phyloP scores from a whole-genome alignment of 805 yeast species.

The Yamadazyma tumulicola region DNA sequence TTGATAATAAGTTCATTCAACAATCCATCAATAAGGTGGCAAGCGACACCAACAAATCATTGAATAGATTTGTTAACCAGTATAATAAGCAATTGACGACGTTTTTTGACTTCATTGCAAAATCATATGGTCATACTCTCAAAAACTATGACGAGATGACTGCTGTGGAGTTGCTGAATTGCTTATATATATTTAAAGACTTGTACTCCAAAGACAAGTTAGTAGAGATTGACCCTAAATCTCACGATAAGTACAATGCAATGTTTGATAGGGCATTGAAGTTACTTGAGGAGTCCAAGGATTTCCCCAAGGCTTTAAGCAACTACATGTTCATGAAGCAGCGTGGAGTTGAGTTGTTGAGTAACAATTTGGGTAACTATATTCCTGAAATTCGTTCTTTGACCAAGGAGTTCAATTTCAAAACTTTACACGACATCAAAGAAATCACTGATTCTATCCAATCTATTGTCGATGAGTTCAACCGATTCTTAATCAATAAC shows the following conservation, averaged over 20 bases:
- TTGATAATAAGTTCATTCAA: conserved; percentile 6
- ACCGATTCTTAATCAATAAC: conserved; percentile 12
- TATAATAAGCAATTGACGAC: conserved; percentile 18
- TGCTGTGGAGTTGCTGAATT: conserved; percentile 22
- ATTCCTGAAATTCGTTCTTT: conserved; percentile 19
- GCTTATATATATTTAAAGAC: conserved; percentile 24
- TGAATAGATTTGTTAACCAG: conserved; percentile 16
- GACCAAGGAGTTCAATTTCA: conserved; percentile 20
- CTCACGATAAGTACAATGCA: conserved; percentile 15
- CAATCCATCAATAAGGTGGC: conserved; percentile 5
- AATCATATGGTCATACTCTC: conserved; percentile 20
- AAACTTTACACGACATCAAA: conserved; percentile 10
- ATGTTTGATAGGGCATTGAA: conserved; percentile 20
- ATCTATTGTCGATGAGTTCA: conserved; percentile 16
- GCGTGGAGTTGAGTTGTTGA: conserved; percentile 10
- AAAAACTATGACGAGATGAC: conserved; percentile 21
- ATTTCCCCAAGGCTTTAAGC: conserved; percentile 18
- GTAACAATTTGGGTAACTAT: conserved; percentile 8
- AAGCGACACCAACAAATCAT: conserved; percentile 3
- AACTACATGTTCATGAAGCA: conserved; percentile 14
- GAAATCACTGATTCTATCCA: conserved; percentile 17
- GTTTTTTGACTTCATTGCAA: conserved; percentile 18
- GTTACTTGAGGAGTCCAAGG: conserved; percentile 12
- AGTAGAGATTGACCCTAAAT: conserved; percentile 14
- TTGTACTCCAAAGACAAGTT: conserved; percentile 16